These are phyloP conservation scores for Metschnikowia continentalis DNA, from an alignment of 805 yeast species.

Conservation along the genomic window DNA sequence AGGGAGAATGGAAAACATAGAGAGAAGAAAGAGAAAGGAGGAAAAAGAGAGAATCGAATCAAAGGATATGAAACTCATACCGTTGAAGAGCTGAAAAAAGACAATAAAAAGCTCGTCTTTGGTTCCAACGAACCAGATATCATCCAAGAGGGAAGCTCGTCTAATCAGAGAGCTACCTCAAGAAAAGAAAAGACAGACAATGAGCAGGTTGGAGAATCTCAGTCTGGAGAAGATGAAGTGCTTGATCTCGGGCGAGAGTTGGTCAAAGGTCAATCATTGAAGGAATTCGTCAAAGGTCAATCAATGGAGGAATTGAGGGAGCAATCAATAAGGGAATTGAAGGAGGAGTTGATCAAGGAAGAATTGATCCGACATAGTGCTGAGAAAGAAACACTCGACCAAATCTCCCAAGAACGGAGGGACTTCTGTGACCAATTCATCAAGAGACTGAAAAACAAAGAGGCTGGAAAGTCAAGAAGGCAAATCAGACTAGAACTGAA, in stretches of 20 bases:
- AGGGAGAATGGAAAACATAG: no score
- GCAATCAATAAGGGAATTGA: neutral
- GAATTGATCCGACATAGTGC: neutral
- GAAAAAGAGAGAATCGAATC: no score
- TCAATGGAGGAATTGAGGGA: neutral
- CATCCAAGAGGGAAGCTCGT: no score
- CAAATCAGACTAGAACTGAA: neutral
- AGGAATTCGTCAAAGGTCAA: neutral
- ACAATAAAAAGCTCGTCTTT: no score
- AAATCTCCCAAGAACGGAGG: neutral
- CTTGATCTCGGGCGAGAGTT: neutral
- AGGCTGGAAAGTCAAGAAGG: no score
- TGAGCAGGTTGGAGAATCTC: no score
- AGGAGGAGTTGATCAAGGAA: neutral
- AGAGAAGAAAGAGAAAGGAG: no score
- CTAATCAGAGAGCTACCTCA: no score
- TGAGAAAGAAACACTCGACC: neutral
- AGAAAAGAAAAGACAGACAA: no score
- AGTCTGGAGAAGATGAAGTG: neutral
- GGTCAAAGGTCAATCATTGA: neutral
- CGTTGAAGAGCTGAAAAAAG: no score
- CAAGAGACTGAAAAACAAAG: neutral
- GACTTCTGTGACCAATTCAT: neutral
- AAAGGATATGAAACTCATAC: no score
- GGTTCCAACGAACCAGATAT: no score